Conservation (phyloP, 352 stramenopile genomes). For the Globisporangium viniferum region DNA sequence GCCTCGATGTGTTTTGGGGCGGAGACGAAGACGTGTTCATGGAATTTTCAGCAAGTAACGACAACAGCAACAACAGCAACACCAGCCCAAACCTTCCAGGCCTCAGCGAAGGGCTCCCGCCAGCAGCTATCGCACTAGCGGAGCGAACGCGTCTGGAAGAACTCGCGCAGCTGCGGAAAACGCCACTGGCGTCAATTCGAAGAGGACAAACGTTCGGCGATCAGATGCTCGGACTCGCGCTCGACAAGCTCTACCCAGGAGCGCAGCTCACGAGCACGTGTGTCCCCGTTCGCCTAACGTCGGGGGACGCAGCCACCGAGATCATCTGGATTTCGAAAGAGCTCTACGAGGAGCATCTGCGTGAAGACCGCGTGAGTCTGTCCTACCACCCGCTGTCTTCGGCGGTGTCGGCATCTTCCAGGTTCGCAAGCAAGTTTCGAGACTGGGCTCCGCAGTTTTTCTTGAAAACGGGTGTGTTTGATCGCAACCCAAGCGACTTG, state of each 20-base stretch:
- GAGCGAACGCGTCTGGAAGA: slow-evolving; percentile 3
- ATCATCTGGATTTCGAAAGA: slow-evolving; percentile 36
- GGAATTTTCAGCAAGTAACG: not conserved
- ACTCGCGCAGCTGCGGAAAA: slow-evolving; percentile 8
- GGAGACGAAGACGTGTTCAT: slow-evolving; percentile 13
- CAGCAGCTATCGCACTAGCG: not conserved
- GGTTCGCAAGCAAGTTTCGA: slow-evolving; percentile 7
- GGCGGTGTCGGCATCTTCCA: not conserved
- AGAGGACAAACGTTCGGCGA: slow-evolving; percentile 51
- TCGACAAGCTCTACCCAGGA: slow-evolving; percentile 19
- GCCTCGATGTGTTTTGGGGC: slow-evolving; percentile 48
- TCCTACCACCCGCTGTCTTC: slow-evolving; percentile 31
- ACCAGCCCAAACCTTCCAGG: not conserved
- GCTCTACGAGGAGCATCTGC: slow-evolving; percentile 33
- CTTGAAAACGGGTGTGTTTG: not conserved
- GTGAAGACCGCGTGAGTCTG: slow-evolving; percentile 38
- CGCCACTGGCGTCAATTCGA: slow-evolving; percentile 25
- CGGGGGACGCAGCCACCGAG: slow-evolving; percentile 42
- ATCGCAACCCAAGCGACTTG: slow-evolving; percentile 11
- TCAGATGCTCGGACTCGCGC: slow-evolving; percentile 46
- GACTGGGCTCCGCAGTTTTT: slow-evolving; percentile 16
- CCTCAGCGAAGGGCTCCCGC: not conserved
- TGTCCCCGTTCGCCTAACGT: slow-evolving; percentile 30
- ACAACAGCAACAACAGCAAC: not conserved
- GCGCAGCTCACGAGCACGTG: slow-evolving; percentile 12